These are phyloP conservation scores for Acanthamoeba quina DNA, from an alignment of 208 protist species.

Conservation along the genomic window DNA sequence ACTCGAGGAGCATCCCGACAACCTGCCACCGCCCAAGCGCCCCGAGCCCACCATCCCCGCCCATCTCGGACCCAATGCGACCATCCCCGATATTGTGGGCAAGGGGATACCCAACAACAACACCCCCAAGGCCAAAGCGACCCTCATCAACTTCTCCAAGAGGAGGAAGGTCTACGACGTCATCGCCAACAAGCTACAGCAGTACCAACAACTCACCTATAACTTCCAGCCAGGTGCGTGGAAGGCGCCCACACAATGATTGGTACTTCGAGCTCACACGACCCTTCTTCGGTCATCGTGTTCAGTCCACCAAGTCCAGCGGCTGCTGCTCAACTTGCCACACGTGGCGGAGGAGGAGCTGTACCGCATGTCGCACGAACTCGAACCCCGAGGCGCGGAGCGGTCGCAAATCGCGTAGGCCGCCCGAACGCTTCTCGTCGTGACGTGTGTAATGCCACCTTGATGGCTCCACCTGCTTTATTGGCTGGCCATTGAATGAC, in stretches of 20 bases:
- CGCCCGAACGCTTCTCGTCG: no score
- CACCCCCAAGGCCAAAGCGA: not conserved
- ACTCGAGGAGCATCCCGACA: conserved; percentile 67
- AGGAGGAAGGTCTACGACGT: conserved; percentile 60
- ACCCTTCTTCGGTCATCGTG: not conserved
- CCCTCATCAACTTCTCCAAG: conserved; percentile 80
- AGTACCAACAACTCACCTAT: conserved; percentile 61
- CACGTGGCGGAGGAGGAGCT: conserved; percentile 31
- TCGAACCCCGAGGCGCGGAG: not conserved
- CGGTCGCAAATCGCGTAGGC: not conserved
- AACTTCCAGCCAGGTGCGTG: conserved; percentile 32
- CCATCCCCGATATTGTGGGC: conserved; percentile 84
- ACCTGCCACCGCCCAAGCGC: conserved; percentile 15
- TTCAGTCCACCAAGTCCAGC: conserved; percentile 18
- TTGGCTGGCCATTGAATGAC: not conserved
- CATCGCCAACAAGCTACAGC: conserved; percentile 71
- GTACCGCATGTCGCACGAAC: conserved; percentile 7
- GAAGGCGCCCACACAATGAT: not conserved
- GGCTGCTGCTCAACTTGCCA: conserved; percentile 28
- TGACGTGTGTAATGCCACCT: not conserved
- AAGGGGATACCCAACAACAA: conserved; percentile 14
- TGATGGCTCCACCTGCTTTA: not conserved
- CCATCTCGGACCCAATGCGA: conserved; percentile 72
- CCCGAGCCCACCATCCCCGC: conserved; percentile 81
- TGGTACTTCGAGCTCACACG: not conserved